Base-by-base conservation (phyloP, 139 green algal species). In the Coelastrella sp. region DNA sequence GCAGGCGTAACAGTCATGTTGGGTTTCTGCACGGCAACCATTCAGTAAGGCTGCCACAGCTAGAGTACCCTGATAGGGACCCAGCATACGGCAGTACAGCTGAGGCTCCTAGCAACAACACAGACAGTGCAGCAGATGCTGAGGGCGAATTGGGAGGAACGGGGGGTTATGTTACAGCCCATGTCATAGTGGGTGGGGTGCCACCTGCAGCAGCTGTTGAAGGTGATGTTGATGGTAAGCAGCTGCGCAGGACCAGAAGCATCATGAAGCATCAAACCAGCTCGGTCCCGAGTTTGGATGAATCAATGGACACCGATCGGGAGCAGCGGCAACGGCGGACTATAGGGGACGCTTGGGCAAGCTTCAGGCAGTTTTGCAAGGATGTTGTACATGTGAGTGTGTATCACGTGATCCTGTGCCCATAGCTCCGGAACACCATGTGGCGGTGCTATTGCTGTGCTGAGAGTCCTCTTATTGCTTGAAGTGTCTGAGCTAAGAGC, bases 261-360 rank as follows among this genome's bases (percentile, higher is more conserved):
- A 76, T n/a, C 68, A 76, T n/a, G 68, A 76, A 76, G 61, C 61
- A 68, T 68, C 61, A n/a, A n/a, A n/a, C n/a, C n/a, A n/a, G n/a
- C n/a, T n/a, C n/a, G n/a, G n/a, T n/a, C n/a, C n/a, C n/a, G n/a
- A n/a, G n/a, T n/a, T n/a, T n/a, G n/a, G n/a, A n/a, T n/a, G n/a
- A n/a, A n/a, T n/a, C n/a, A n/a, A n/a, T n/a, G n/a, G n/a, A n/a
- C n/a, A n/a, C n/a, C n/a, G n/a, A n/a, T n/a, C n/a, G n/a, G n/a
- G n/a, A n/a, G n/a, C n/a, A n/a, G n/a, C n/a, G 61, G 61, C 61
- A 13, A 13, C 61, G 61, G 61, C 14, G 11, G 11, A 71, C 61
- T 71, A 19, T 71, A 13, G 14, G 61, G 11, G 61, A 10, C 11
- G 61, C 61, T 71, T 71, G 61, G 61, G 61, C 14, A 13, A 13